Evolutionary conservation across 1,139 yeast species (phyloP).

Genomic region (Suhomyces bribrorum): DNA sequence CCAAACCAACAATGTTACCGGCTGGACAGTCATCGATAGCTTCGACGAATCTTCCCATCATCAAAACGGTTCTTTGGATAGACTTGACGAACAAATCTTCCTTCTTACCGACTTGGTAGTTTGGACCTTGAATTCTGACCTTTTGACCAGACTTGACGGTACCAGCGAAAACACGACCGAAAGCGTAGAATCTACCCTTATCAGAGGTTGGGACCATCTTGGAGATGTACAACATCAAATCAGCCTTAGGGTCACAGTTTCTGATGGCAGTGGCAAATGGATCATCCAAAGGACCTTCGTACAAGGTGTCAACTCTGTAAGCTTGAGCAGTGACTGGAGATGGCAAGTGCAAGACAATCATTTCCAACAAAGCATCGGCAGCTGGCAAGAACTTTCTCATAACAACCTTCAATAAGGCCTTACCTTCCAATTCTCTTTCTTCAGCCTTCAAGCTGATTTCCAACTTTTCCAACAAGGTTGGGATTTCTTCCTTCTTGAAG

Average conservation of each 20-base stretch:
- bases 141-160: slow-evolving; percentile 98
- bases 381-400: slow-evolving; percentile 99
- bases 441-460: slow-evolving; percentile 89
- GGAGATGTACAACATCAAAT: slow-evolving; percentile 98
- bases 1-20: slow-evolving; percentile 99
- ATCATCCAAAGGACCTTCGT: slow-evolving; percentile 99
- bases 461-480: slow-evolving; percentile 85
- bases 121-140: slow-evolving; percentile 99
- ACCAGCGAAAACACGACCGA: slow-evolving; percentile 99
- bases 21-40: slow-evolving; percentile 99
- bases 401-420: slow-evolving; percentile 96
- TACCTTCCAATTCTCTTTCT: slow-evolving; percentile 97
- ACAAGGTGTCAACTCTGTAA: slow-evolving; percentile 98
- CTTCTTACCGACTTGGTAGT: slow-evolving; percentile 98
- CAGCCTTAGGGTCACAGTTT: slow-evolving; percentile 98
- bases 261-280: slow-evolving; percentile 87
- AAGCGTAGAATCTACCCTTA: slow-evolving; percentile 99
- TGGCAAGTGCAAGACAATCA: slow-evolving; percentile 98
- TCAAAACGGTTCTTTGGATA: slow-evolving; percentile 97
- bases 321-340: slow-evolving; percentile 99
- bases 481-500: slow-evolving; percentile 87
- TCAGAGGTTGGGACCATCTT: slow-evolving; percentile 99
- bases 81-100: slow-evolving; percentile 97
- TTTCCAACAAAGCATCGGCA: slow-evolving; percentile 98
- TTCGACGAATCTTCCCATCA: slow-evolving; percentile 99